phyloP scores from a whole-genome alignment of 331 rosid genomes.

The Saraca asoca region DNA sequence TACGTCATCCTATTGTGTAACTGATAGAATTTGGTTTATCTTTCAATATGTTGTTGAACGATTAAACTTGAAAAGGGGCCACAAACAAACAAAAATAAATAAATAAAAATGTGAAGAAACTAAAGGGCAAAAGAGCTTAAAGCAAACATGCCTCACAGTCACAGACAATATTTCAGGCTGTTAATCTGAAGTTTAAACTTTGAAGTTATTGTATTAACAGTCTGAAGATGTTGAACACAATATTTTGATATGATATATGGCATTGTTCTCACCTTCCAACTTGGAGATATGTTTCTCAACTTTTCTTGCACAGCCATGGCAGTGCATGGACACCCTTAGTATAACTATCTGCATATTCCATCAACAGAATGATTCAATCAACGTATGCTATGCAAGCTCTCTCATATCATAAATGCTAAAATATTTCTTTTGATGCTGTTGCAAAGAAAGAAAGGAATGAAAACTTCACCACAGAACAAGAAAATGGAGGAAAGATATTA shows the following conservation, averaged over 20 bases:
- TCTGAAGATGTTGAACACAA: too few species aligned
- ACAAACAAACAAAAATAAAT: background rate
- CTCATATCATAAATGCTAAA: background rate
- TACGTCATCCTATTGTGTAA: slow-evolving; percentile 3
- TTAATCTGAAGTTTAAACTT: too few species aligned
- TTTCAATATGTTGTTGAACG: slow-evolving; percentile 1
- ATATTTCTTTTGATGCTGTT: background rate
- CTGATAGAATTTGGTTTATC: slow-evolving; percentile 22
- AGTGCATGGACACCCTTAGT: slow-evolving; percentile 90
- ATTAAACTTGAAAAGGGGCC: too few species aligned
- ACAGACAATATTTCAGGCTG: too few species aligned
- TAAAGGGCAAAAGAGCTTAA: background rate
- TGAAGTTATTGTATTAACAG: too few species aligned
- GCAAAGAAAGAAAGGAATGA: background rate
- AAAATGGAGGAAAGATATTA: slow-evolving; percentile 4
- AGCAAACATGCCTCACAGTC: background rate
- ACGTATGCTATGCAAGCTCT: background rate
- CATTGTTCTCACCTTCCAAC: slow-evolving; percentile 64
- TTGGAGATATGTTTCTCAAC: slow-evolving; percentile 86
- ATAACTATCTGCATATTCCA: slow-evolving; percentile 62
- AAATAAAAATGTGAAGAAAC: background rate
- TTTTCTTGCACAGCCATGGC: slow-evolving; percentile 88
- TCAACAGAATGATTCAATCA: slow-evolving; percentile 8
- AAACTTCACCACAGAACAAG: background rate
- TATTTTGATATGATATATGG: background rate